Evolutionary conservation across 805 yeast genomes (phyloP).

Genomic region (Teunomyces tritomae): DNA sequence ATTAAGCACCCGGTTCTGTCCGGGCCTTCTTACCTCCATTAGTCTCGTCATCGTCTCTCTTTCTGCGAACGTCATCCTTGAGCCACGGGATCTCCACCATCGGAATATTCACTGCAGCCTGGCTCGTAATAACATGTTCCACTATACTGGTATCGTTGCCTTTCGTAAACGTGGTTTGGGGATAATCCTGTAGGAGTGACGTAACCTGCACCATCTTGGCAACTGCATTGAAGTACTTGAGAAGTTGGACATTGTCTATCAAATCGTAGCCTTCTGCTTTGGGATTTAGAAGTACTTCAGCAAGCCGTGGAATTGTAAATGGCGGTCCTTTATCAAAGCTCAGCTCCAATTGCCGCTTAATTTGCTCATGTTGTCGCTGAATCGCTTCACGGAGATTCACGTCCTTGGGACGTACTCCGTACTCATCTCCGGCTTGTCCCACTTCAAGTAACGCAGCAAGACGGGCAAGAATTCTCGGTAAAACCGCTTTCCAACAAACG

Average conservation of each 20-base stretch:
- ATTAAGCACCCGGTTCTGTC: background rate
- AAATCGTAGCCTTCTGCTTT: conserved; percentile 29
- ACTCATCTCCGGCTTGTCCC: conserved; percentile 8
- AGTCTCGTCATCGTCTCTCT: conserved; percentile 6
- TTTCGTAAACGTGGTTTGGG: conserved; percentile 2
- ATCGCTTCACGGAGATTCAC: conserved; percentile 8
- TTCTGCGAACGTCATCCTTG: conserved; percentile 16
- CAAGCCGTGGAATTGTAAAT: conserved; percentile 46
- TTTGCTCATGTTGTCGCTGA: conserved; percentile 4
- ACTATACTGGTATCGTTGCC: background rate
- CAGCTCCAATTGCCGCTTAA: conserved; percentile 34
- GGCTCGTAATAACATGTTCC: conserved; percentile 5
- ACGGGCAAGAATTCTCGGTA: conserved; percentile 11
- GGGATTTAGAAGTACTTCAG: conserved; percentile 48
- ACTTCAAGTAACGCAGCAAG: conserved; percentile 7
- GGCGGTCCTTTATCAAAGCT: conserved; percentile 40
- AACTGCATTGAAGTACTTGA: conserved; percentile 47
- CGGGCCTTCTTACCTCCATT: background rate
- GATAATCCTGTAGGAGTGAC: conserved; percentile 25
- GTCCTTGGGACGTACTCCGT: conserved; percentile 9
- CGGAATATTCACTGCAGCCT: conserved; percentile 13
- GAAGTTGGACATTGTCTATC: conserved; percentile 23
- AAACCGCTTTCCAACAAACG: conserved; percentile 9
- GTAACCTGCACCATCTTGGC: conserved; percentile 28
- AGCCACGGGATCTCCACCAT: conserved; percentile 32